Evolutionary conservation across 176 grass and related monocot species (phyloP), one percentile per base, ranked within the genome.

Genomic region (Pontederia paniculata): DNA sequence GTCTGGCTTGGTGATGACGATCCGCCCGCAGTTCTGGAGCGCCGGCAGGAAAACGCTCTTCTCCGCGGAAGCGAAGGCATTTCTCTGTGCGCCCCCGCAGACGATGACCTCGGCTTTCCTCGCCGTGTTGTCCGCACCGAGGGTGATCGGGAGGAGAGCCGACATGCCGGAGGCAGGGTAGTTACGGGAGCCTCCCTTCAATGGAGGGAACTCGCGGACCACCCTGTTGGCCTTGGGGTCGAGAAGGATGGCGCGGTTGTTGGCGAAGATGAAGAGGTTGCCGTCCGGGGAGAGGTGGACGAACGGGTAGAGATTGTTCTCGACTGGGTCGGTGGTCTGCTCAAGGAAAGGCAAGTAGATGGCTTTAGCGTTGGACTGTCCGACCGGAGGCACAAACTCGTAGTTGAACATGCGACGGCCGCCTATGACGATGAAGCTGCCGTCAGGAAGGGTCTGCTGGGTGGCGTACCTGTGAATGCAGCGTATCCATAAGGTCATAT

Each of bases 221-320:
- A 71, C 61, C 5, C 48, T 63, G 13, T 77, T 67, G 54, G 63
- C 54, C 54, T 65, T 65, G 0, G 77, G 79, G 65, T 96, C 74
- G 50, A 89, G 80, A 44, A 89, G 21, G 49, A 81, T 55, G 25
- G 86, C 70, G 20, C 71, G 73, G 63, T 81, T 81, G 47, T 96
- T 96, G 77, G 91, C 86, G 51, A 89, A 89, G 59, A 75, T 57
- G 77, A 96, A 96, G 23, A 96, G 67, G 6, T 70, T 65, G 20
- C 80, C 91, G 52, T 96, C 91, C 0, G 82, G 91, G 31, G 89
- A 82, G 18, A 89, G 86, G 80, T 89, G 91, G 9, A 89, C 78
- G 80, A 96, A 96, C 13, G 86, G 91, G 68, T 96, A 89, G 9
- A 96, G 79, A 52, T 96, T 96, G 79, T 89, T 58, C 79, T 96